Base-by-base conservation (phyloP, 768 basidiomycete species). In the Tulasnella sp. region DNA sequence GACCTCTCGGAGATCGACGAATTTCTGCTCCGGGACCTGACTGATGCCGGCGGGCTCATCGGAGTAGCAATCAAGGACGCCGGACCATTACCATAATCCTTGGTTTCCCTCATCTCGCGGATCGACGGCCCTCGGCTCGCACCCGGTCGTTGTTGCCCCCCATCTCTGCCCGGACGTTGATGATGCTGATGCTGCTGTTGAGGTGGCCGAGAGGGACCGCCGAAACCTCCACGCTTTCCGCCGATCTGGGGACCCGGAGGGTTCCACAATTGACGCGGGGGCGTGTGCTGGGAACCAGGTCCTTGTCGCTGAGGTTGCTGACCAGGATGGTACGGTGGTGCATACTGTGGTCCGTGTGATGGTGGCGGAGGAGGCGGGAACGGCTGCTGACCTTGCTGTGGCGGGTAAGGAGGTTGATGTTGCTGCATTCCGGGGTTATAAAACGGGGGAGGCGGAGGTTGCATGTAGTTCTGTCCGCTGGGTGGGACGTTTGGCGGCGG, bases 301-400 rank as follows among this genome's bases (percentile, higher is more conserved):
- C 52, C 52, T 73, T 74, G 81, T 19, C 79, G 81, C 26, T 80
- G 76, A 67, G 78, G 82, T 73, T 83, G 83, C 3, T 81, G 77
- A 74, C 82, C 80, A 7, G 77, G 78, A 1, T 79, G 78, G 72
- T 82, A 83, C 74, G 83, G 84, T 3, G 80, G 80, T 34, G 19
- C 14, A 14, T 71, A 52, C 35, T 70, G 62, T 22, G 41, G 72
- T 22, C 71, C 32, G 17, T 42, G 75, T 17, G 42, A 19, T 47
- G 59, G 71, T 72, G 72, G 63, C 69, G 69, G 74, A 52, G 76
- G 74, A 52, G 76, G 40, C 41, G 26, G 65, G 69, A 71, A 63
- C 71, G 40, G 67, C 74, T 71, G 64, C 72, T 78, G 76, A 63
- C 72, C 80, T 66, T 47, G 82, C 73, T n/a, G 75, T 77, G 69